Conservation (phyloP, 768 basidiomycete species). For the Russula compacta region DNA sequence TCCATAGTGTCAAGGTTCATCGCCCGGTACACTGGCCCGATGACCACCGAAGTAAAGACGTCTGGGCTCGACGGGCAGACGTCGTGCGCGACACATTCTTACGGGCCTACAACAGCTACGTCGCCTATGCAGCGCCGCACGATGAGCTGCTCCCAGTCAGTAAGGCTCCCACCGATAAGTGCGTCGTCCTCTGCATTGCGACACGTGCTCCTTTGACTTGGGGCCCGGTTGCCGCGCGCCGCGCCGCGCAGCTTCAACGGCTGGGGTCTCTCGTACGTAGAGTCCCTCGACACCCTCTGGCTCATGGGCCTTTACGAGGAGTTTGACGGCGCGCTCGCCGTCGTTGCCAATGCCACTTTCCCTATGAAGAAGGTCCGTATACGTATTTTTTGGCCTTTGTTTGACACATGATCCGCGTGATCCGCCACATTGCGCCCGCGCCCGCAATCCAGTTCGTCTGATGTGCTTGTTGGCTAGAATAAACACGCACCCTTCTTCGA, state of each 20-base stretch:
- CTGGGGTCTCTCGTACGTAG: conserved; percentile 71
- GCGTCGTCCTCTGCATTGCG: conserved; percentile 19
- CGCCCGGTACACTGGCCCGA: not conserved
- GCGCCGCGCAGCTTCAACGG: conserved; percentile 53
- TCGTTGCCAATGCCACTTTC: conserved; percentile 44
- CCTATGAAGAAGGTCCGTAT: conserved; percentile 24
- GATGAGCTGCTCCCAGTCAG: conserved; percentile 56
- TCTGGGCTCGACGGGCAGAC: conserved; percentile 45
- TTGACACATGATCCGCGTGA: not conserved
- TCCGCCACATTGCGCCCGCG: not conserved
- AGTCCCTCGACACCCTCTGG: conserved; percentile 80
- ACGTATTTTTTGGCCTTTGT: conserved; percentile 27
- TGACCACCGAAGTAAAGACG: not conserved
- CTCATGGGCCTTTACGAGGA: conserved; percentile 71
- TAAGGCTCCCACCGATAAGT: conserved; percentile 43
- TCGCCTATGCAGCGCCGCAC: conserved; percentile 45
- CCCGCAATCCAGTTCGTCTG: not conserved
- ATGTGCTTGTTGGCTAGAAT: conserved; percentile 6
- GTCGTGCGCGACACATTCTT: conserved; percentile 54
- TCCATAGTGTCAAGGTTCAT: not conserved
- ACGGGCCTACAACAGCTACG: conserved; percentile 61
- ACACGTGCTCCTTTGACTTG: not conserved
- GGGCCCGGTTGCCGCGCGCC: not conserved
- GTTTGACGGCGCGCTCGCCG: conserved; percentile 52
- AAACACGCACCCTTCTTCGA: conserved; percentile 62